Conservation (phyloP, 1,284 basidiomycete genomes). For the Caloboletus inedulis region DNA sequence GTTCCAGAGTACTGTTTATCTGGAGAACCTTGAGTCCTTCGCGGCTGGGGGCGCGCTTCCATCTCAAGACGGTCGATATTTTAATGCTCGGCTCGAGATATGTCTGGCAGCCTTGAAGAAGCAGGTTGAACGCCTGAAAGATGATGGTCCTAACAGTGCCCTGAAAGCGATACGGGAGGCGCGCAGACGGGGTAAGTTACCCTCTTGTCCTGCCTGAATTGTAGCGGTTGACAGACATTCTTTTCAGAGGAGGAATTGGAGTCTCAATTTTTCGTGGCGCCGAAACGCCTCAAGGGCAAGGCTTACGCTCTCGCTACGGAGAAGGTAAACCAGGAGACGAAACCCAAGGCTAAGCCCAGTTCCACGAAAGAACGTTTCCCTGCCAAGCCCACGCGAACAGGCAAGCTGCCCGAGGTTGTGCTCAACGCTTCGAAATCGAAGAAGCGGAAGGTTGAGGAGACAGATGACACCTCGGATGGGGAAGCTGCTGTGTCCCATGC, state of each 20-base stretch:
- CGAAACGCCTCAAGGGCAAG: constrained; percentile 74
- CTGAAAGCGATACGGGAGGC: constrained; percentile 59
- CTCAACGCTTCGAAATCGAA: constrained; percentile 30
- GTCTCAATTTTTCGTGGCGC: constrained; percentile 45
- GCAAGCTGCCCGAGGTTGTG: constrained; percentile 52
- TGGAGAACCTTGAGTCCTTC: constrained; percentile 71
- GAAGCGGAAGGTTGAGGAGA: constrained; percentile 18
- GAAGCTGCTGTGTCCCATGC: constrained; percentile 33
- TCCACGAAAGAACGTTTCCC: constrained; percentile 19
- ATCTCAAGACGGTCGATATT: constrained; percentile 78
- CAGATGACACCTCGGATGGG: constrained; percentile 37
- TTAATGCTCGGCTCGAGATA: constrained; percentile 73
- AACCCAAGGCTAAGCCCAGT: constrained; percentile 6
- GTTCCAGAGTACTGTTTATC: constrained; percentile 75
- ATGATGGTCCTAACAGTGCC: constrained; percentile 59
- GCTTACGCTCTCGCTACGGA: constrained; percentile 57
- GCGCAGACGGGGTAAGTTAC: constrained; percentile 52
- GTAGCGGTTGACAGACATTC: constrained; percentile 10
- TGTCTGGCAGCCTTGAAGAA: constrained; percentile 54
- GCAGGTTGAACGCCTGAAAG: constrained; percentile 67
- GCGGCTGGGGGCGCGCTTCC: constrained; percentile 67
- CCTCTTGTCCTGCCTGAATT: constrained; percentile 1
- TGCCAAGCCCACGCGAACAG: constrained; percentile 38
- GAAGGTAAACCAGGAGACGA: constrained; percentile 28
- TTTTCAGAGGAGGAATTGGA: constrained; percentile 45